Percentiles rank a stretch among this genome's conserved stretches.
Conservation (phyloP, 1,284 basidiomycete genomes). For the Puccinia coronata region DNA sequence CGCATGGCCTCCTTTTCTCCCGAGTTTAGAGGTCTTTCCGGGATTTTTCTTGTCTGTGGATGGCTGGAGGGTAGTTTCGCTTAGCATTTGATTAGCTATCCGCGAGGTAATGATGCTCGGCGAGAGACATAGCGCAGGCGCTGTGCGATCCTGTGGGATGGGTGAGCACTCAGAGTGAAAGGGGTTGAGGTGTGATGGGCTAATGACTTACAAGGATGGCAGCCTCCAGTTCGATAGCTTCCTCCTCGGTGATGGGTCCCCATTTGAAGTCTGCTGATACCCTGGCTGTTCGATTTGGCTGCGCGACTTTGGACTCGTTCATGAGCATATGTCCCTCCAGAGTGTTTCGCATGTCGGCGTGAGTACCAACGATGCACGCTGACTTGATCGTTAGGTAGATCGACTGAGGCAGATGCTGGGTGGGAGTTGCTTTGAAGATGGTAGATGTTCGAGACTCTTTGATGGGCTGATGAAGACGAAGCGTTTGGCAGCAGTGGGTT, state of each 20-base stretch:
- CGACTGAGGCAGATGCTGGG: background rate
- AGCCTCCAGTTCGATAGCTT: conserved; percentile 44
- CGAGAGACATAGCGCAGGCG: conserved; percentile 45
- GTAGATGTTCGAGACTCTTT: conserved; percentile 11
- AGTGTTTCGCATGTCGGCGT: conserved; percentile 47
- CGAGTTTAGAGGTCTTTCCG: conserved; percentile 49
- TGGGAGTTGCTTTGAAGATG: no score
- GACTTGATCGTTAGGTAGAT: conserved; percentile 43
- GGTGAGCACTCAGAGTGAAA: background rate
- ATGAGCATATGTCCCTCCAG: conserved; percentile 47
- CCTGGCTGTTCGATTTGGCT: background rate
- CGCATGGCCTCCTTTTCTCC: conserved; percentile 48
- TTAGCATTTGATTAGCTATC: conserved; percentile 48
- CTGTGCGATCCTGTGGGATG: conserved; percentile 38
- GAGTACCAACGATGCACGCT: conserved; percentile 40
- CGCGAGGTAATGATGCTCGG: conserved; percentile 49
- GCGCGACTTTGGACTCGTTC: conserved; percentile 39
- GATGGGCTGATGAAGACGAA: background rate
- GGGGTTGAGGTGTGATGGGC: background rate
- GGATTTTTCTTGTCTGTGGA: conserved; percentile 44
- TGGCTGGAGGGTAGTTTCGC: conserved; percentile 46
- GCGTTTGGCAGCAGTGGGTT: conserved; percentile 2
- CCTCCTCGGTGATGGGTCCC: conserved; percentile 44
- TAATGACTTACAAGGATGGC: conserved; percentile 42
- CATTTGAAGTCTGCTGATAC: conserved; percentile 35